phyloP scores from a whole-genome alignment of 1,139 yeast species.

The Barnettozyma hawaiiensis region DNA sequence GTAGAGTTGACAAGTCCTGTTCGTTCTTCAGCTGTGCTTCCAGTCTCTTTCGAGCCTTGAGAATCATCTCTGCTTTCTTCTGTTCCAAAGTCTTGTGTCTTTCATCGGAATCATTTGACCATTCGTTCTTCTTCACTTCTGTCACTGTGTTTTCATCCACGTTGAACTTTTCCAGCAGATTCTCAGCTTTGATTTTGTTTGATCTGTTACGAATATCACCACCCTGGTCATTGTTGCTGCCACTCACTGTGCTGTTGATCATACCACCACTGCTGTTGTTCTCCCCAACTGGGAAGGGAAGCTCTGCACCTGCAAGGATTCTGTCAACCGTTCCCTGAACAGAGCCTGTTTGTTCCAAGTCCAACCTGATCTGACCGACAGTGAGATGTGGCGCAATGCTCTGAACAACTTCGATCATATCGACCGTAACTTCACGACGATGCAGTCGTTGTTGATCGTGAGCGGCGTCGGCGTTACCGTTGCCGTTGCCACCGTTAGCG shows the following conservation, averaged over 20 bases:
- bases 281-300: slow-evolving; percentile 48
- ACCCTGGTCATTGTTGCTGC: slow-evolving; percentile 9
- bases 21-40: slow-evolving; percentile 28
- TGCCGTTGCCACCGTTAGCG: too few species aligned
- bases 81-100: slow-evolving; percentile 38
- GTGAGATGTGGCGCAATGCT: slow-evolving; percentile 74
- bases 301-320: slow-evolving; percentile 54
- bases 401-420: slow-evolving; percentile 83
- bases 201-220: slow-evolving; percentile 16
- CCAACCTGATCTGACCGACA: slow-evolving; percentile 62
- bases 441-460: slow-evolving; percentile 33
- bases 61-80: slow-evolving; percentile 46
- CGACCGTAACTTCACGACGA: slow-evolving; percentile 59
- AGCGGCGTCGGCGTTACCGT: slow-evolving; percentile 6
- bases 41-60: slow-evolving; percentile 42
- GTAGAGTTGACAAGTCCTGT: slow-evolving; percentile 18
- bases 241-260: too few species aligned
- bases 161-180: slow-evolving; percentile 23
- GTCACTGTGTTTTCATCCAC: slow-evolving; percentile 12
- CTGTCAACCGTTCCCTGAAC: slow-evolving; percentile 77
- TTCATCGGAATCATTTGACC: slow-evolving; percentile 36
- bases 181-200: slow-evolving; percentile 23
- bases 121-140: slow-evolving; percentile 17
- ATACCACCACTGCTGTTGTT: slow-evolving; percentile 10
- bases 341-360: slow-evolving; percentile 63